Conservation (phyloP, 139 green algal species). For the Chlamydomonas applanata region DNA sequence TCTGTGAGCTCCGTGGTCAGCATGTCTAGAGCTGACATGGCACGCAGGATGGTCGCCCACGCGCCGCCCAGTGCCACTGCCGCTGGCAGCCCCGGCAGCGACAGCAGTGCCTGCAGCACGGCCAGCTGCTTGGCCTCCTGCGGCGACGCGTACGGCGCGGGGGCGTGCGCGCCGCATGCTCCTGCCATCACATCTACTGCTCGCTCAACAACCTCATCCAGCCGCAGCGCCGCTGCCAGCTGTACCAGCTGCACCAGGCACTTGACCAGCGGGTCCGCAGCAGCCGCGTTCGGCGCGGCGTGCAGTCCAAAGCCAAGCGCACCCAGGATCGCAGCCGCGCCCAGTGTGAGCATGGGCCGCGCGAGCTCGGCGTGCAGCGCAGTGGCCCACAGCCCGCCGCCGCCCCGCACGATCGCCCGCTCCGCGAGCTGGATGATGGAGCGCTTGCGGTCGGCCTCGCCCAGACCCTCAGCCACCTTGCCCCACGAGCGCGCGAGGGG, state of each 20-base stretch:
- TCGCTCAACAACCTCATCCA: conserved; percentile 60
- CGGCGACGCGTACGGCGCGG: conserved; percentile 27
- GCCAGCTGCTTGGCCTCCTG: conserved; percentile 62
- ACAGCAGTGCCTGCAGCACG: conserved; percentile 42
- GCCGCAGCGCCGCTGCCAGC: conserved; percentile 59
- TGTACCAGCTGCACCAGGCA: conserved; percentile 48
- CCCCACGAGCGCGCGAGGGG: conserved; percentile 10
- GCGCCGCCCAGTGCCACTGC: conserved; percentile 67
- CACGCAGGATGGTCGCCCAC: conserved; percentile 76
- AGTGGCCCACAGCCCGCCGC: conserved; percentile 63
- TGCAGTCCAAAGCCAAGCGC: conserved; percentile 48
- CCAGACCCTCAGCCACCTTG: conserved; percentile 13
- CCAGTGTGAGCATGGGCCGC: conserved; percentile 80
- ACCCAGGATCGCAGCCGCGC: conserved; percentile 32
- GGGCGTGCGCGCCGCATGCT: conserved; percentile 19
- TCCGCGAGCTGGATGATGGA: conserved; percentile 47
- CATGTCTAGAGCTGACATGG: conserved; percentile 66
- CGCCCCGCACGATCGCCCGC: conserved; percentile 43
- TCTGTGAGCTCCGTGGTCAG: conserved; percentile 42
- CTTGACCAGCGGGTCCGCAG: conserved; percentile 38
- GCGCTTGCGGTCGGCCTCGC: conserved; percentile 40
- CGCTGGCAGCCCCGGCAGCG: conserved; percentile 23
- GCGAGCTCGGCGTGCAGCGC: conserved; percentile 76
- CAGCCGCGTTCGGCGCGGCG: conserved; percentile 29
- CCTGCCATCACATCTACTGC: conserved; percentile 45